Evolutionary conservation across 768 basidiomycete genomes (phyloP).

Genomic region (Mycena venus): DNA sequence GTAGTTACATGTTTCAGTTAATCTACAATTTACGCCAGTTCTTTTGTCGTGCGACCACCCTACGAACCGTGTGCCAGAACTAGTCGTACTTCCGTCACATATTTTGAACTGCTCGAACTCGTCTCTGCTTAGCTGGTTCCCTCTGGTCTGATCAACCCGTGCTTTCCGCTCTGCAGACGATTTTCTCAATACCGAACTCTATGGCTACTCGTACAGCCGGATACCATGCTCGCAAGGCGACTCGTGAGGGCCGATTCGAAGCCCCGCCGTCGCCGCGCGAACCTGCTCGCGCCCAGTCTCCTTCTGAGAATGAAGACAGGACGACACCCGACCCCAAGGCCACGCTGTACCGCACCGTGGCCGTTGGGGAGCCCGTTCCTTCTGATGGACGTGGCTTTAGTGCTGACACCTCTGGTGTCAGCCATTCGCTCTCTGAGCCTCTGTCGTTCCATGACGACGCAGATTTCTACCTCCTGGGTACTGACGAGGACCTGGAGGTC

Average conservation of each 20-base stretch:
- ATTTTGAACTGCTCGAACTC: not conserved
- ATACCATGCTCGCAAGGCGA: not conserved
- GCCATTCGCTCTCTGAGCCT: not conserved
- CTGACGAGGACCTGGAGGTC: not conserved
- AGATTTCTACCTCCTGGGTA: not conserved
- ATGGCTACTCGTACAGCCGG: not conserved
- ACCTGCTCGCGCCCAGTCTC: not conserved
- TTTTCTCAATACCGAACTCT: not conserved
- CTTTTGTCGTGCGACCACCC: not conserved
- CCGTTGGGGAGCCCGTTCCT: not conserved
- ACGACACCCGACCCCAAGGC: not conserved
- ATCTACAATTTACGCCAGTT: no score
- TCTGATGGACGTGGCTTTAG: not conserved
- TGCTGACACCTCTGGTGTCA: not conserved
- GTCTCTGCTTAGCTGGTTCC: not conserved
- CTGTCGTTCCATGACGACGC: not conserved
- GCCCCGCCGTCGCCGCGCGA: not conserved
- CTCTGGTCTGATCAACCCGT: not conserved
- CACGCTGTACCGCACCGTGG: not conserved
- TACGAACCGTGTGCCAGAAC: not conserved
- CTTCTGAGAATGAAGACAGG: not conserved
- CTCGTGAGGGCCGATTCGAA: not conserved
- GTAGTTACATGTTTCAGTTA: no score
- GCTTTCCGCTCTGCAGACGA: not conserved
- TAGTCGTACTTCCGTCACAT: not conserved